Evolutionary conservation across 805 yeast species (phyloP).

Genomic region (Maudiozyma barnettii): DNA sequence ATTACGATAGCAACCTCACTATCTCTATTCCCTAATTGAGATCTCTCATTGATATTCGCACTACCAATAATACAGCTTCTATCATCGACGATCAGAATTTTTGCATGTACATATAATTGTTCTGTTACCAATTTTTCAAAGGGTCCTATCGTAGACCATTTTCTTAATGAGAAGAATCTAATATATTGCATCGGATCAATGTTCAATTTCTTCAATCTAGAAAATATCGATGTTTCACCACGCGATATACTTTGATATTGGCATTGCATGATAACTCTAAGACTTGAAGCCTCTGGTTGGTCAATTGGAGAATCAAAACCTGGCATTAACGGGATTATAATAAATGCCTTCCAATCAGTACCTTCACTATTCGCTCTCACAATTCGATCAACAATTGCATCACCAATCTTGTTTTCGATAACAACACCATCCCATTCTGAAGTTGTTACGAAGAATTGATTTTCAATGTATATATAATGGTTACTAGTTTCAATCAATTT

Average conservation of each 20-base stretch:
- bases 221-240: slow-evolving; percentile 81
- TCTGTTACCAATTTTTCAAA: slow-evolving; percentile 69
- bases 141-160: slow-evolving; percentile 91
- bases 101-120: slow-evolving; percentile 89
- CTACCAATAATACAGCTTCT: slow-evolving; percentile 90
- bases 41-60: slow-evolving; percentile 93
- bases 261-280: slow-evolving; percentile 91
- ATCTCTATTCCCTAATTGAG: slow-evolving; percentile 89
- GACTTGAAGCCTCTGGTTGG: slow-evolving; percentile 87
- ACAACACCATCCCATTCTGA: slow-evolving; percentile 75
- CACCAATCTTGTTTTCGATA: slow-evolving; percentile 79
- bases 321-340: slow-evolving; percentile 93
- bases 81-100: slow-evolving; percentile 86
- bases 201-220: slow-evolving; percentile 65
- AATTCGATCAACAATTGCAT: slow-evolving; percentile 94
- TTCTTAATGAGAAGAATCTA: slow-evolving; percentile 82
- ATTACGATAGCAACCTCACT: slow-evolving; percentile 88
- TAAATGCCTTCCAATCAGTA: slow-evolving; percentile 79
- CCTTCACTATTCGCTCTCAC: slow-evolving; percentile 74
- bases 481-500: slow-evolving; percentile 85
- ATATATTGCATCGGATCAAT: slow-evolving; percentile 87
- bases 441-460: slow-evolving; percentile 91
- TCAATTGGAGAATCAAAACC: slow-evolving; percentile 94
- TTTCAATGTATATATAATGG: slow-evolving; percentile 89
- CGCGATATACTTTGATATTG: slow-evolving; percentile 89